These are phyloP conservation scores for Euphorbia neoarborescens DNA, from an alignment of 441 rosid species.

Conservation along the genomic window DNA sequence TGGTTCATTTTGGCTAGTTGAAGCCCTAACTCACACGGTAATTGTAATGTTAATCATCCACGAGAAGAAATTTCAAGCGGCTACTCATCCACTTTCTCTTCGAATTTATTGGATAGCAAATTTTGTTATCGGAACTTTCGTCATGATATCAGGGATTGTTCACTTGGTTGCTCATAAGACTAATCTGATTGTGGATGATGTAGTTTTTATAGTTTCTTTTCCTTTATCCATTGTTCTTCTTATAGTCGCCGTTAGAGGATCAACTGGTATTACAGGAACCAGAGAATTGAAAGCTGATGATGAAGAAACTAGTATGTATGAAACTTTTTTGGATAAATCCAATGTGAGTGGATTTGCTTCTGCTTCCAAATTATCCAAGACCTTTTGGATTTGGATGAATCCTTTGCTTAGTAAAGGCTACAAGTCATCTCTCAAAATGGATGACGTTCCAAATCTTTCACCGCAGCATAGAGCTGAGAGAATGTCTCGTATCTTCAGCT, in stretches of 20 bases:
- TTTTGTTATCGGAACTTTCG: slow-evolving; percentile 37
- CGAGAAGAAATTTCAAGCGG: slow-evolving; percentile 60
- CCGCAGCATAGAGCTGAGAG: slow-evolving; percentile 69
- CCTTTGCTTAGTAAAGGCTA: slow-evolving; percentile 71
- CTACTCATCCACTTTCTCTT: slow-evolving; percentile 49
- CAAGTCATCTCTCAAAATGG: slow-evolving; percentile 59
- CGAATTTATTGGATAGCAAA: slow-evolving; percentile 56
- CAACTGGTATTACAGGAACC: slow-evolving; percentile 43
- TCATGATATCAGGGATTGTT: slow-evolving; percentile 45
- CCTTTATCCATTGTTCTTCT: slow-evolving; percentile 58
- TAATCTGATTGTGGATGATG: slow-evolving; percentile 43
- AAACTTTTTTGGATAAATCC: slow-evolving; percentile 33
- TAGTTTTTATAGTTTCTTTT: slow-evolving; percentile 41
- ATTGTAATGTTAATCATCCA: slow-evolving; percentile 53
- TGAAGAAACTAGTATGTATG: slow-evolving; percentile 26
- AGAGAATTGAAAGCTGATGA: slow-evolving; percentile 23
- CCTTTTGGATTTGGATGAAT: slow-evolving; percentile 94
- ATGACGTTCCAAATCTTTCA: slow-evolving; percentile 66
- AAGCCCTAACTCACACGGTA: slow-evolving; percentile 57
- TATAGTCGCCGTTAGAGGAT: slow-evolving; percentile 49
- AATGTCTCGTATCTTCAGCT: slow-evolving; percentile 52
- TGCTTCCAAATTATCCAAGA: slow-evolving; percentile 59
- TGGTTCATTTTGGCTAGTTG: slow-evolving; percentile 54
- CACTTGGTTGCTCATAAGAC: slow-evolving; percentile 31
- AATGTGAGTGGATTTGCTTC: slow-evolving; percentile 57